Conservation (phyloP, 306 rosid species). For the Cyclanthera cordifolia region DNA sequence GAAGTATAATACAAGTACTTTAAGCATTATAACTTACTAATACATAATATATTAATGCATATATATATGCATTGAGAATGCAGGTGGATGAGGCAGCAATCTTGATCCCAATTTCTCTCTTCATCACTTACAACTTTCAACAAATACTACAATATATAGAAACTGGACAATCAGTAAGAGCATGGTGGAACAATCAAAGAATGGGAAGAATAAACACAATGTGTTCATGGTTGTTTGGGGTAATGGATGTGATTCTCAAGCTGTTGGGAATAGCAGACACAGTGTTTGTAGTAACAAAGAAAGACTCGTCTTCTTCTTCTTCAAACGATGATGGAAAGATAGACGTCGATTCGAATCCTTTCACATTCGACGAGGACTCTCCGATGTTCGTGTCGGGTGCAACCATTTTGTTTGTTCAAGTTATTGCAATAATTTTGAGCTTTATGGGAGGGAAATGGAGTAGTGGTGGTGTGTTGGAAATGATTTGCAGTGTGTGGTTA, state of each 20-base stretch:
- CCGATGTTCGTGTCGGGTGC: conserved; percentile 23
- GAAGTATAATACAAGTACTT: no score
- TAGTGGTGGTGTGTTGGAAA: conserved; percentile 23
- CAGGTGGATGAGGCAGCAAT: background rate
- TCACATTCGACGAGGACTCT: conserved; percentile 28
- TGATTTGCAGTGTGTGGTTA: conserved; percentile 16
- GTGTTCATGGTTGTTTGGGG: conserved; percentile 15
- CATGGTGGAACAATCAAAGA: conserved; percentile 24
- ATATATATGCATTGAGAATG: no score
- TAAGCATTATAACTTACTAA: no score
- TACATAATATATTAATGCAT: no score
- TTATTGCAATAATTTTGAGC: conserved; percentile 10
- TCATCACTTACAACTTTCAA: background rate
- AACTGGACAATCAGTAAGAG: conserved; percentile 7
- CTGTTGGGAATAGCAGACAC: conserved; percentile 18
- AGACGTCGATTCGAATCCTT: conserved; percentile 1
- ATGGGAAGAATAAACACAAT: conserved; percentile 9
- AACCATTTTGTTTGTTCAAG: conserved; percentile 21
- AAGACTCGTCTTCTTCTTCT: conserved; percentile 9
- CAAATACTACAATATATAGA: background rate
- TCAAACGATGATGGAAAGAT: background rate
- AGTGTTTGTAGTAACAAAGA: conserved; percentile 24
- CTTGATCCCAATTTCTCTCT: background rate
- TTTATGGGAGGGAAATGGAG: background rate
- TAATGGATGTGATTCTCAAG: conserved; percentile 3